phyloP scores from a whole-genome alignment of 2,329 filamentous ascomycete species.

The Xenosphaeropsis pyriputrescens region DNA sequence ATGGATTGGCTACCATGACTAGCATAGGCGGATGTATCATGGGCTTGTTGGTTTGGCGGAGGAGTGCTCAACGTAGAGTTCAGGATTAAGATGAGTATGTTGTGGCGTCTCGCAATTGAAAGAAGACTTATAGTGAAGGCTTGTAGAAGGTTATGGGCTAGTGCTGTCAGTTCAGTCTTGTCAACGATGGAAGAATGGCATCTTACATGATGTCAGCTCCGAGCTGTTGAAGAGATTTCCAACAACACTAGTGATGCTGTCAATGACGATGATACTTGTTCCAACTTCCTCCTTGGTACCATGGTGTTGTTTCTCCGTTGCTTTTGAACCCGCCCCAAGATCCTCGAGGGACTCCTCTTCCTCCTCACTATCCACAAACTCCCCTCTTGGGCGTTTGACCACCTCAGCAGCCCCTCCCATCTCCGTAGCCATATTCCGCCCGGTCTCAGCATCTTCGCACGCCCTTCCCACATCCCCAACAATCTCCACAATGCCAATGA shows the following conservation, averaged over 20 bases:
- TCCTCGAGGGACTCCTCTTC: not conserved
- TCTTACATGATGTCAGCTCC: slow-evolving; percentile 19
- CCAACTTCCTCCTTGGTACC: not conserved
- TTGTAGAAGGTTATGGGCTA: slow-evolving; percentile 11
- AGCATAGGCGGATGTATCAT: not conserved
- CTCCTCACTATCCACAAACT: not conserved
- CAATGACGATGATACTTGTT: slow-evolving; percentile 33
- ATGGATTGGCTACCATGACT: slow-evolving; percentile 1
- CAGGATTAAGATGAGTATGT: slow-evolving; percentile 36
- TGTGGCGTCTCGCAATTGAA: slow-evolving; percentile 27
- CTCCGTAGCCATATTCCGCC: not conserved
- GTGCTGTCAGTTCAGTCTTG: slow-evolving; percentile 2
- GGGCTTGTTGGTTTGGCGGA: slow-evolving; percentile 1
- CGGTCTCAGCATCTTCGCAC: not conserved
- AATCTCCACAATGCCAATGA: slow-evolving; percentile 14
- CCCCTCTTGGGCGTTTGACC: not conserved
- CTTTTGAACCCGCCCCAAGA: too few species aligned
- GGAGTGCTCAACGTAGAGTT: slow-evolving; percentile 20
- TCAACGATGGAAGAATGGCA: not conserved
- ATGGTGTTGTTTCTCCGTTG: too few species aligned
- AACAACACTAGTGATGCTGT: slow-evolving; percentile 36
- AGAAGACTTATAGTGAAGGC: slow-evolving; percentile 29
- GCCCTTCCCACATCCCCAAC: not conserved
- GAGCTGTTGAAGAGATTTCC: slow-evolving; percentile 34
- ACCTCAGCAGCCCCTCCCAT: not conserved